Base-by-base conservation (phyloP, 2,329 filamentous ascomycete genomes). In the Botryotinia convoluta region DNA sequence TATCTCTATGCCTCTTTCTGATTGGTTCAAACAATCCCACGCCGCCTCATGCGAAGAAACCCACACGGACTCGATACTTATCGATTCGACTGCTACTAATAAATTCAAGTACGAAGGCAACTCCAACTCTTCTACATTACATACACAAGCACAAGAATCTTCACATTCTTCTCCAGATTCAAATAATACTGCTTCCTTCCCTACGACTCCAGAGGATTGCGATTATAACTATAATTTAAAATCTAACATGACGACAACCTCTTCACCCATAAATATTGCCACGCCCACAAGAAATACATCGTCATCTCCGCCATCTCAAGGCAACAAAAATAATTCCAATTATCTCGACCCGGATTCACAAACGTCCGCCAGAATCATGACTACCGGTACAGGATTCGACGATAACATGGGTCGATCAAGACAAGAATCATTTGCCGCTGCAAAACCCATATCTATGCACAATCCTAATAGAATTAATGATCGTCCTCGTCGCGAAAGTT, bases 381-480 rank as follows among this genome's bases (percentile, higher is more conserved):
- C 88, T 77, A 79, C 76, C 63, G 87, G 87, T 78, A 85, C 87
- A 72, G 83, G 85, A 76, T 86, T 89, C 79, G 71, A 68, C 39
- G 88, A 91, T 73, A 81, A 82, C 81, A 84, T 88, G 83, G 84
- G 86, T 82, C 77, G 78, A 67, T 76, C 77, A 81, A 86, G 88
- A 77, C 87, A 90, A 81, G 89, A 91, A 83, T 91, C 89, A 71
- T 91, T 91, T 81, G 87, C 88, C 73, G 87, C 88, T 67, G 87
- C 89, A 35, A 91, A 90, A 81, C 89, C 90, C 77, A 91, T 91
- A 77, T 90, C 88, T 74, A 89, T 91, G 85, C 87, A 79, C 74
- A 91, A 90, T 78, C 86, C 88, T 69, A 90, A 90, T 80, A 87
- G 88, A 82, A 87, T 85, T 78, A 85, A 86, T 77, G 86, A 85